These are phyloP conservation scores for Mycena filopes DNA, from an alignment of 768 basidiomycete genomes.

Conservation along the genomic window DNA sequence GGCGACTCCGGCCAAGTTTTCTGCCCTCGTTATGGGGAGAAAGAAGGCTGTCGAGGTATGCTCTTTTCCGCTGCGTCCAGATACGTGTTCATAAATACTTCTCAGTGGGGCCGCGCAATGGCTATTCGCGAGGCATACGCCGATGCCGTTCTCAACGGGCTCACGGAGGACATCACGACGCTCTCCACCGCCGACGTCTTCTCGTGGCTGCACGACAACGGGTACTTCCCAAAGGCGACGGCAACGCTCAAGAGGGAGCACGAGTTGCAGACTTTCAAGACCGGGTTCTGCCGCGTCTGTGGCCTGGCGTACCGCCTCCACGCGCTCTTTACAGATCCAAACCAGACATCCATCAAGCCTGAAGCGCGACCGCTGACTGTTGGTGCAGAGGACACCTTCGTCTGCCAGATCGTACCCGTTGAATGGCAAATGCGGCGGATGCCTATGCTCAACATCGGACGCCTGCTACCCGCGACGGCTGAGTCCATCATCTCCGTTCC, in stretches of 20 bases:
- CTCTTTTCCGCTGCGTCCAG: neutral
- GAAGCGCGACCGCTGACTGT: constrained; percentile 6
- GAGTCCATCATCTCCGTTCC: neutral
- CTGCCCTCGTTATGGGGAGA: constrained; percentile 52
- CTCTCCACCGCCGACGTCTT: constrained; percentile 57
- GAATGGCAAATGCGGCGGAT: constrained; percentile 40
- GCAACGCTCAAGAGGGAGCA: constrained; percentile 27
- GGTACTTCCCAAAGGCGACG: constrained; percentile 43
- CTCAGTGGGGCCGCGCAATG: constrained; percentile 59
- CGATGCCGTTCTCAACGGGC: constrained; percentile 30
- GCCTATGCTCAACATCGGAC: constrained; percentile 43
- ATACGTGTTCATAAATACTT: constrained; percentile 4
- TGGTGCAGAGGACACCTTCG: constrained; percentile 11
- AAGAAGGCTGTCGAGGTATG: constrained; percentile 64
- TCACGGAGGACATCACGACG: constrained; percentile 33
- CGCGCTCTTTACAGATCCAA: constrained; percentile 17
- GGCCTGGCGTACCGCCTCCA: constrained; percentile 41
- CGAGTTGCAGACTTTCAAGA: constrained; percentile 22
- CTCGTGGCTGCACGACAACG: constrained; percentile 56
- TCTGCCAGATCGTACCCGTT: constrained; percentile 40
- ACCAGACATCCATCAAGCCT: neutral
- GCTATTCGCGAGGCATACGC: constrained; percentile 57
- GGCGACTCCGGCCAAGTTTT: constrained; percentile 46
- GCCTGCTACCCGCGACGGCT: constrained; percentile 13
- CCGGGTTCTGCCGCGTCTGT: constrained; percentile 46